Evolutionary conservation across 495 filamentous ascomycete species (phyloP).

Genomic region (Pyrenula aspistea): DNA sequence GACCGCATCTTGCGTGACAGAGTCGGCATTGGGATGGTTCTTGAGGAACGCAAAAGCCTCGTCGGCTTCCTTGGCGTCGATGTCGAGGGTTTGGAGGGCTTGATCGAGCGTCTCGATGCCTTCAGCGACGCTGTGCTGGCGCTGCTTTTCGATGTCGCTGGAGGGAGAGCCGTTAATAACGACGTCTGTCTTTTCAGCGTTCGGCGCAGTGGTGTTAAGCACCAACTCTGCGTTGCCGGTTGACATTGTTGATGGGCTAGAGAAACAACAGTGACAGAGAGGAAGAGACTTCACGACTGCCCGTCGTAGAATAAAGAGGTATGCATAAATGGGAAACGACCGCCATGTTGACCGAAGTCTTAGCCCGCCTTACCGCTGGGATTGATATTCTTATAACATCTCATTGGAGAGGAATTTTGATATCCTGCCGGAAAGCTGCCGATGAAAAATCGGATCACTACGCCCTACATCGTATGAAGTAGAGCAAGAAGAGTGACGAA

Average conservation of each 20-base stretch:
- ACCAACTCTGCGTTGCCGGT: background rate
- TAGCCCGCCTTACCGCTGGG: too few relatives aligned
- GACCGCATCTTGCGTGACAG: background rate
- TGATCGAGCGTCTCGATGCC: background rate
- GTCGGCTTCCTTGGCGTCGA: background rate
- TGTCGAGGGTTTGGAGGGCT: background rate
- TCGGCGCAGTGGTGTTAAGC: background rate
- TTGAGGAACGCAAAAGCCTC: background rate
- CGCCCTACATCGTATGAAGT: too few relatives aligned
- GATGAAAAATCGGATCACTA: too few relatives aligned
- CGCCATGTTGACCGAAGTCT: too few relatives aligned
- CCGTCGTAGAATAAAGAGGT: too few relatives aligned
- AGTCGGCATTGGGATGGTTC: background rate
- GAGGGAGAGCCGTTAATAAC: background rate
- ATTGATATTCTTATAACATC: background rate
- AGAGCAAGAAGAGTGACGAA: too few relatives aligned
- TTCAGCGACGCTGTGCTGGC: background rate
- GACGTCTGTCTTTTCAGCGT: background rate
- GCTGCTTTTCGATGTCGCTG: background rate
- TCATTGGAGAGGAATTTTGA: background rate
- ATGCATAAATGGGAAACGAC: too few relatives aligned
- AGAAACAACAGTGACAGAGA: too few relatives aligned
- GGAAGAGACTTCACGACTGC: too few relatives aligned
- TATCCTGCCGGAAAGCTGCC: background rate
- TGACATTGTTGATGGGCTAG: background rate